Conservation (phyloP, 495 filamentous ascomycete genomes). For the Lepidopterella palustris region DNA sequence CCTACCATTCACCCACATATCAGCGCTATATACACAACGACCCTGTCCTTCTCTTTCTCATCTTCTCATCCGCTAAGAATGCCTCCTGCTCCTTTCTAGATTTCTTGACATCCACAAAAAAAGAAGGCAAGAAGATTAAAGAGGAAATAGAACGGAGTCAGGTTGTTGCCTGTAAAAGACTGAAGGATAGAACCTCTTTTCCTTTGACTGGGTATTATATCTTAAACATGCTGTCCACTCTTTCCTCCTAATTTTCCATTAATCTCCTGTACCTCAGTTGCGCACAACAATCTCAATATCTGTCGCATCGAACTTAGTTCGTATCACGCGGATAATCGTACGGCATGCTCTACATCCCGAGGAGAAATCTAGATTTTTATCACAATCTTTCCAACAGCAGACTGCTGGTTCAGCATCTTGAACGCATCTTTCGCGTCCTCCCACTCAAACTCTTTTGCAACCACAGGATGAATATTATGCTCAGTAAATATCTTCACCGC, state of each 20-base stretch:
- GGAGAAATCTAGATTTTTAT: constrained; percentile 19
- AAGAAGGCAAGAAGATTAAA: constrained; percentile 47
- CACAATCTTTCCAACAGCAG: constrained; percentile 21
- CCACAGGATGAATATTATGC: constrained; percentile 45
- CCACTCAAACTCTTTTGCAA: constrained; percentile 50
- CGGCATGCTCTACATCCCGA: no score
- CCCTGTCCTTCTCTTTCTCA: no score
- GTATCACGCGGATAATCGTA: no score
- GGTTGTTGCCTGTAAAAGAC: constrained; percentile 52
- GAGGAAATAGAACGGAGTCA: constrained; percentile 59
- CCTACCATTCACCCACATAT: no score
- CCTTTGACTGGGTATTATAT: no score
- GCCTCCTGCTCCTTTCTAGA: constrained; percentile 51
- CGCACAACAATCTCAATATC: no score
- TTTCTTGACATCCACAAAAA: constrained; percentile 53
- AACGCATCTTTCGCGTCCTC: constrained; percentile 40
- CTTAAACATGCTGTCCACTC: no score
- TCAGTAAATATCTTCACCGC: constrained; percentile 45
- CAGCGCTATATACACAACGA: no score
- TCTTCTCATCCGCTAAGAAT: constrained; percentile 42
- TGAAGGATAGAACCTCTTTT: constrained; percentile 62
- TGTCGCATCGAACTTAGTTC: no score
- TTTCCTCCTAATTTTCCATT: no score
- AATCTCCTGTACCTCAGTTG: no score
- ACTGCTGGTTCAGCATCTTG: constrained; percentile 4